Percentiles rank a stretch among this genome's conserved stretches.
Conservation (phyloP, 2,329 filamentous ascomycete species). For the Sarocladium kiliense region DNA sequence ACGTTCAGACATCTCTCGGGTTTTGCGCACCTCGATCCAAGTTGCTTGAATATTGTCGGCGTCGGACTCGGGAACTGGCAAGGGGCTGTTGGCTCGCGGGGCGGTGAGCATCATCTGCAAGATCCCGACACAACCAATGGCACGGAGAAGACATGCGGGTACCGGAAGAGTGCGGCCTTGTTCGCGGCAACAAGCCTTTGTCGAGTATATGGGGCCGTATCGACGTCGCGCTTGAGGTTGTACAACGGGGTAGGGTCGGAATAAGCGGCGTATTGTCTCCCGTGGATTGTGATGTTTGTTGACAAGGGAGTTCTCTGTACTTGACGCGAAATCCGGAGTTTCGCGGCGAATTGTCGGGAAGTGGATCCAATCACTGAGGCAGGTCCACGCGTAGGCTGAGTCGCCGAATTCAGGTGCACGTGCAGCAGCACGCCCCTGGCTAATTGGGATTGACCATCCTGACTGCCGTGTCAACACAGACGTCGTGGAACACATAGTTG, state of each 20-base stretch:
- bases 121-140: not conserved
- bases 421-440: too few relatives aligned
- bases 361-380: too few relatives aligned
- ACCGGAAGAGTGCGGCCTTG: not conserved
- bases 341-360: too few relatives aligned
- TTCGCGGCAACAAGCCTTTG: not conserved
- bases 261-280: not conserved
- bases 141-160: not conserved
- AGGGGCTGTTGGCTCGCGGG: not conserved
- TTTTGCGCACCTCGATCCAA: too few relatives aligned
- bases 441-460: too few relatives aligned
- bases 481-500: too few relatives aligned
- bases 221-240: not conserved
- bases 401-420: too few relatives aligned
- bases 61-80: conserved; percentile 4
- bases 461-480: too few relatives aligned
- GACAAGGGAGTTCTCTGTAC: too few relatives aligned
- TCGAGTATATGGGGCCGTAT: not conserved
- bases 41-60: too few relatives aligned
- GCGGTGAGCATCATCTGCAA: conserved; percentile 2
- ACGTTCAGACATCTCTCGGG: not conserved
- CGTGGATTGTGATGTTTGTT: not conserved
- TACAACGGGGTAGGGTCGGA: not conserved
- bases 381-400: too few relatives aligned
- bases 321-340: too few relatives aligned